Conservation (phyloP, 1,284 basidiomycete genomes). For the Sanghuangporus sanghuang region DNA sequence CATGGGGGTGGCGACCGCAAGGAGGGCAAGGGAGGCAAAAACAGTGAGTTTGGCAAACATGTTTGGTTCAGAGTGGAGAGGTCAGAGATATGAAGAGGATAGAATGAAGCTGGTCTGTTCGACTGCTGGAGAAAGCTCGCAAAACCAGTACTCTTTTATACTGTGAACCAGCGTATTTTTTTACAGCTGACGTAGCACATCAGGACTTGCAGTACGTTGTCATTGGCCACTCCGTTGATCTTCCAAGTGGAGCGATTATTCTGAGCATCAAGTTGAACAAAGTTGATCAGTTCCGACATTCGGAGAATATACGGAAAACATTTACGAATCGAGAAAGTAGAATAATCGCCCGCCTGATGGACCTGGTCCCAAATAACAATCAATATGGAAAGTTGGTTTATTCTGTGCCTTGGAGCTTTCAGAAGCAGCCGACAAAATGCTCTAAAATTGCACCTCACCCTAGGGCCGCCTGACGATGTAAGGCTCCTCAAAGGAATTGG, state of each 20-base stretch:
- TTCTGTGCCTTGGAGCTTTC: background rate
- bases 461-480: background rate
- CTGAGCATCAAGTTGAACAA: background rate
- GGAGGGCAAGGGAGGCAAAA: constrained; percentile 15
- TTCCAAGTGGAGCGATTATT: background rate
- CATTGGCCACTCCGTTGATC: background rate
- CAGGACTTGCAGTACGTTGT: background rate
- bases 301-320: background rate
- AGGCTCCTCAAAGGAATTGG: background rate
- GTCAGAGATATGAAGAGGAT: background rate
- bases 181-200: background rate
- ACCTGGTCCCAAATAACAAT: background rate
- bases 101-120: background rate
- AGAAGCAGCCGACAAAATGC: background rate
- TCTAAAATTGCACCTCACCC: background rate
- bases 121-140: background rate
- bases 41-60: constrained; percentile 16
- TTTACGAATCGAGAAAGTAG: background rate
- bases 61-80: background rate
- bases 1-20: constrained; percentile 17
- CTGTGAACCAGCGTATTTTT: background rate
- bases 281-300: background rate
- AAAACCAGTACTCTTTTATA: background rate
- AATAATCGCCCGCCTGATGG: background rate
- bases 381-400: background rate